Conservation (phyloP, 768 basidiomycete genomes). For the Dioszegia hungarica region DNA sequence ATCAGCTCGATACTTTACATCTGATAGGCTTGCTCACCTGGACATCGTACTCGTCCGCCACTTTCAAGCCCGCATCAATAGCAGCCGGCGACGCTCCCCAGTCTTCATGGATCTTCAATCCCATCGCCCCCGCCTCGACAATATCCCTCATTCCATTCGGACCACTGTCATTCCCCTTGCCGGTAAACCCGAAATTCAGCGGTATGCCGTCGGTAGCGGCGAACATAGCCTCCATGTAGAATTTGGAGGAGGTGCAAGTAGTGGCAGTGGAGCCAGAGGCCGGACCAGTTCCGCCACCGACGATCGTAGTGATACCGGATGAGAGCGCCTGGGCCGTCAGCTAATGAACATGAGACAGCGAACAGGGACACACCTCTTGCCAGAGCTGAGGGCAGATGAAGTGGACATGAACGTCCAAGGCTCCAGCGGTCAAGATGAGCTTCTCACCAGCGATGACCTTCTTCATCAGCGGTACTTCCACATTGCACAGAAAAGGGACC, state of each 20-base stretch:
- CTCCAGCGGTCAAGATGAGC: constrained; percentile 86
- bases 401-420: constrained; percentile 86
- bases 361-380: constrained; percentile 58
- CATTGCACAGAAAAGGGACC: background rate
- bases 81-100: constrained; percentile 88
- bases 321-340: constrained; percentile 39
- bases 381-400: constrained; percentile 94
- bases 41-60: constrained; percentile 88
- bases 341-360: constrained; percentile 14
- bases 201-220: constrained; percentile 82
- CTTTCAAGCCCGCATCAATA: constrained; percentile 69
- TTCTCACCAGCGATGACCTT: constrained; percentile 88
- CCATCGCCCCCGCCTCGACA: constrained; percentile 74
- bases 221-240: constrained; percentile 86
- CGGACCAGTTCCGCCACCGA: constrained; percentile 95
- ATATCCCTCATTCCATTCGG: constrained; percentile 64
- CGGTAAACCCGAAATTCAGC: constrained; percentile 91
- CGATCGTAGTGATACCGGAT: constrained; percentile 80
- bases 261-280: constrained; percentile 85
- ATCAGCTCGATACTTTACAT: background rate
- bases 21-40: constrained; percentile 57
- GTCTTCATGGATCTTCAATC: constrained; percentile 94
- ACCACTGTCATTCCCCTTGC: constrained; percentile 91
- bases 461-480: background rate
- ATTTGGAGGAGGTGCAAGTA: constrained; percentile 85